These are phyloP conservation scores for Thuja plicata DNA, from an alignment of 83 land plant species.

Conservation along the genomic window DNA sequence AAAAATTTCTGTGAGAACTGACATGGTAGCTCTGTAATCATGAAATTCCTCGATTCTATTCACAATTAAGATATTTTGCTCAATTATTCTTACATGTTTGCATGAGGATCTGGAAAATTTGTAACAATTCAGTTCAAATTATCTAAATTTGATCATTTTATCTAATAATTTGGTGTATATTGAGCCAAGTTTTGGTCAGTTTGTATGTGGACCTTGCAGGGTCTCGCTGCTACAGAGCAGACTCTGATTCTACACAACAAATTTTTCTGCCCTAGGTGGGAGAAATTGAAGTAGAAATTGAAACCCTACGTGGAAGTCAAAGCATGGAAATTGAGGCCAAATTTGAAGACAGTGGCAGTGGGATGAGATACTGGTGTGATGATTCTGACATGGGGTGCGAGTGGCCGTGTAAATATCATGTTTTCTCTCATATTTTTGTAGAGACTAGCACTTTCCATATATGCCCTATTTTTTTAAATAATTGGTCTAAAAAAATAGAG, in stretches of 20 bases:
- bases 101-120: background rate
- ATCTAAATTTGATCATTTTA: no score
- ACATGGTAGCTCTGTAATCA: no score
- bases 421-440: constrained; percentile 26
- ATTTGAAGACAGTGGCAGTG: background rate
- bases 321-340: background rate
- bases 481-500: no score
- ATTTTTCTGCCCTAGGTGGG: background rate
- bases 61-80: background rate
- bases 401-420: constrained; percentile 37
- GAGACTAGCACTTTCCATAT: constrained; percentile 18
- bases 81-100: no score
- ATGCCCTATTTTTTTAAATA: constrained; percentile 20
- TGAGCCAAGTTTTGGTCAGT: background rate
- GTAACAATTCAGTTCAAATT: background rate
- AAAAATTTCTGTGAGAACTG: no score
- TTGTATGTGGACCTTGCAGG: background rate
- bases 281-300: background rate
- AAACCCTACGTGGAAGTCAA: background rate
- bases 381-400: constrained; percentile 34
- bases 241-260: background rate
- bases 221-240: background rate
- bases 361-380: background rate
- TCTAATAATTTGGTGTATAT: background rate
- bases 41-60: background rate